Evolutionary conservation across 345 rosid species (phyloP), one percentile per base, ranked within the genome.

Genomic region (Gossypium thurberi): DNA sequence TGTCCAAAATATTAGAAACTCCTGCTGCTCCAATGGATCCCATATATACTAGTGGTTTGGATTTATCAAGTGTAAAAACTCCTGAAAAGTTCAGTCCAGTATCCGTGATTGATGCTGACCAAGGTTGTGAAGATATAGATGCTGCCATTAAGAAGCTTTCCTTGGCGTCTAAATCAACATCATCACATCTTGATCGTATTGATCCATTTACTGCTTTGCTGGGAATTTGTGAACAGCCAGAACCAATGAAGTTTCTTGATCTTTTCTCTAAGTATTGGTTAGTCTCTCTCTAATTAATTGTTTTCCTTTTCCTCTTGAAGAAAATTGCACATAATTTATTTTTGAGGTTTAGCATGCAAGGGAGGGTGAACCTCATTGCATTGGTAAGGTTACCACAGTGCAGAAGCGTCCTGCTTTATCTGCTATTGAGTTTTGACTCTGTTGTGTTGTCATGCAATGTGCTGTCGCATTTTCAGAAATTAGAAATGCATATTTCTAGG

Each of bases 191-290:
- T 65, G 84, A 86, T 73, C 69, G 57, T 42, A 76, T 81, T 64
- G 80, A 89, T 82, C 84, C 94, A 51, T 85, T 92, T 75, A 18
- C 84, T 81, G 77, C 89, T 43, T 85, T 95, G 9, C 79, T 92
- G 78, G 85, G 88, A 17, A 77, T 86, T 55, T 95, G 97, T 81
- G 83, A 80, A 63, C 98, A 91, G 83, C 60, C 84, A 52, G 65
- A 74, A 77, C 96, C 99, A 26, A 74, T 84, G 65, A 83, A 74
- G 74, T 78, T 92, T 37, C 56, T 88, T 66, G 96, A 95, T 66
- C 85, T 83, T 28, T 80, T 95, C 83, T 82, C 97, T 66, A 91
- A 87, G 64, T 87, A 88, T 76, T 88, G 99, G 98, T 95, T 69
- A 60, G 94, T 65, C 25, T 28, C 28, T 55, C 44, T 59, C n/a